Percentiles rank a stretch among this genome's conserved stretches.
Conservation (phyloP, 164 flowering plant species). For the Macadamia tetraphylla region DNA sequence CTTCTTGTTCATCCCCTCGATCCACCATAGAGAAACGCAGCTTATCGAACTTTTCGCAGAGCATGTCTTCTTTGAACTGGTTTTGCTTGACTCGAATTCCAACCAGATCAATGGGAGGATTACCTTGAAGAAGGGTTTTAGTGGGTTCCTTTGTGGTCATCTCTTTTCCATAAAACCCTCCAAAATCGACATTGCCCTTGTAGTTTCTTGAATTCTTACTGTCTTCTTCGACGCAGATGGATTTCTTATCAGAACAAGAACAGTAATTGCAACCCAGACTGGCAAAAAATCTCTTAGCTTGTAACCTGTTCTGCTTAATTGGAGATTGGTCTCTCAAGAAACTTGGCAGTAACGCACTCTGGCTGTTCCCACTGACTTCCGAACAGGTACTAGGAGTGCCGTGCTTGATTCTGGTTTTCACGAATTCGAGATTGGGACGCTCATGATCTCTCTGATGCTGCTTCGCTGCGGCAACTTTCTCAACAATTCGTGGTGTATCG, state of each 20-base stretch:
- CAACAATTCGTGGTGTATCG: constrained; percentile 10
- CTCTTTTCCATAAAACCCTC: constrained; percentile 8
- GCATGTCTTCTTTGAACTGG: constrained; percentile 13
- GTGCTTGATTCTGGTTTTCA: constrained; percentile 19
- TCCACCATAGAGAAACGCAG: neutral
- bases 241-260: constrained; percentile 48
- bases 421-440: neutral
- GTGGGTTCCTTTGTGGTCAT: constrained; percentile 5
- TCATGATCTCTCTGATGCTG: constrained; percentile 17
- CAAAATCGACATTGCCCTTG: constrained; percentile 10
- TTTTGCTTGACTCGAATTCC: constrained; percentile 7
- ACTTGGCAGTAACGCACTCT: constrained; percentile 32
- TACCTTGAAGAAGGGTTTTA: neutral
- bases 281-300: constrained; percentile 35
- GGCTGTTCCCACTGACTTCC: constrained; percentile 55
- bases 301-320: constrained; percentile 14
- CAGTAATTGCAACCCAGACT: constrained; percentile 41
- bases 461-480: constrained; percentile 2
- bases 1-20: constrained; percentile 6
- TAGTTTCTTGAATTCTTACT: neutral
- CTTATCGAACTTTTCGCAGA: constrained; percentile 4
- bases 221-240: constrained; percentile 26
- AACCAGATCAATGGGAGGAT: constrained; percentile 7
- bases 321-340: constrained; percentile 8
- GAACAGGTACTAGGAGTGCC: constrained; percentile 42